Base-by-base conservation (phyloP, 2,329 filamentous ascomycete genomes). In the Aspergillus fumigatus region DNA sequence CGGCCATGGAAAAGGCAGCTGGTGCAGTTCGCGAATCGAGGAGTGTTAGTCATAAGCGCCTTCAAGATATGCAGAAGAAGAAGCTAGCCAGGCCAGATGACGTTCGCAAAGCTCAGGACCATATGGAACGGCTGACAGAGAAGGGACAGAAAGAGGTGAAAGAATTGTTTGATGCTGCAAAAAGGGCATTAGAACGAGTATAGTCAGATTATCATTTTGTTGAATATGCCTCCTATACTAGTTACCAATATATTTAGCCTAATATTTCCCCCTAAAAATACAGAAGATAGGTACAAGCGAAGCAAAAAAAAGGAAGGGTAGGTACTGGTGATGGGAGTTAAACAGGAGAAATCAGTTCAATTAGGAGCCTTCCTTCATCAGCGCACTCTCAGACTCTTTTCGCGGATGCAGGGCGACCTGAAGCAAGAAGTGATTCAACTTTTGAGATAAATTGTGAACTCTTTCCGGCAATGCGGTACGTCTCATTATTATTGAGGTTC, bases 81-180 rank as follows among this genome's bases (percentile, higher is more conserved):
- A 78, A 75, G 55, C 54, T 72, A 43, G 75, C 76, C 17, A 66
- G 75, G 49, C 74, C 74, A 29, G 78, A 80, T 64, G 76, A 79
- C 62, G 62, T 77, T 55, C 70, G 72, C 50, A 80, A 76, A 62
- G 76, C 77, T 25, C 71, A 77, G 55, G 75, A 76, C 58, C 70
- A 74, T 59, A 79, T 80, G 77, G 77, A 80, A 62, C 79, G 77
- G 59, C 57, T 76, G 48, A 71, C 74, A 21, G 75, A 77, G 49
- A 78, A 75, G 64, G 78, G 76, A 14, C 75, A 77, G 56, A 77
- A 74, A 60, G 76, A 77, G 53, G 72, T 75, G 49, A 79, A 76
- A 64, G 74, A 75, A 58, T 59, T 77, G 7, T 78, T 77, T 59
- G 77, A 79, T 48, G 66, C 61, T 8, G 75, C 73, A 26, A 75